These are phyloP conservation scores for Grosmannia huntii DNA, from an alignment of 2,329 filamentous ascomycete species.

Conservation along the genomic window DNA sequence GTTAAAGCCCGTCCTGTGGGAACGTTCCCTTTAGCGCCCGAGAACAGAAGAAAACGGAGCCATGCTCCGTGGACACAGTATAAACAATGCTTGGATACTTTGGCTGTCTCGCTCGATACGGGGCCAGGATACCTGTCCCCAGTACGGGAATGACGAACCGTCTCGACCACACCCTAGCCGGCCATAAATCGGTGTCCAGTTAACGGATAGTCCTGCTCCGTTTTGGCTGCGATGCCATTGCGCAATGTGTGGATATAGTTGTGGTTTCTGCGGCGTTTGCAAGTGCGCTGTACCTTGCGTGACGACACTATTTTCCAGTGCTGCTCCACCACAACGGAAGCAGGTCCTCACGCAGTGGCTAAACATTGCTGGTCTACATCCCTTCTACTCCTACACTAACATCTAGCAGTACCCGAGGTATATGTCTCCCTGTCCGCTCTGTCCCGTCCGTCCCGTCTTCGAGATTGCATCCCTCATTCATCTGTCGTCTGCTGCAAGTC, in stretches of 20 bases:
- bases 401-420: not conserved
- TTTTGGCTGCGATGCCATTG: not conserved
- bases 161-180: not conserved
- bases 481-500: conserved; percentile 20
- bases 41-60: not conserved
- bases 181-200: not conserved
- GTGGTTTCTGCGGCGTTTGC: not conserved
- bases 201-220: not conserved
- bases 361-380: not conserved
- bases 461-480: conserved; percentile 15
- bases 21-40: too few species aligned
- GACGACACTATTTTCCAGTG: too few species aligned
- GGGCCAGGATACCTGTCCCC: not conserved
- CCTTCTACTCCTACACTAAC: not conserved
- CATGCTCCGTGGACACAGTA: not conserved
- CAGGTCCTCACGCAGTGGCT: not conserved
- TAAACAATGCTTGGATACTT: not conserved
- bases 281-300: too few species aligned
- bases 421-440: not conserved
- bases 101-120: not conserved
- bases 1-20: too few species aligned
- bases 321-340: not conserved
- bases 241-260: not conserved
- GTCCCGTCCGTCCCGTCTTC: not conserved
- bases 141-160: not conserved